A percentile compares a stretch with the other conserved stretches of the same genome.
Evolutionary conservation across 192 early-diverging fungal species (phyloP).

Genomic region (Jimgerdemannia flammicorona): DNA sequence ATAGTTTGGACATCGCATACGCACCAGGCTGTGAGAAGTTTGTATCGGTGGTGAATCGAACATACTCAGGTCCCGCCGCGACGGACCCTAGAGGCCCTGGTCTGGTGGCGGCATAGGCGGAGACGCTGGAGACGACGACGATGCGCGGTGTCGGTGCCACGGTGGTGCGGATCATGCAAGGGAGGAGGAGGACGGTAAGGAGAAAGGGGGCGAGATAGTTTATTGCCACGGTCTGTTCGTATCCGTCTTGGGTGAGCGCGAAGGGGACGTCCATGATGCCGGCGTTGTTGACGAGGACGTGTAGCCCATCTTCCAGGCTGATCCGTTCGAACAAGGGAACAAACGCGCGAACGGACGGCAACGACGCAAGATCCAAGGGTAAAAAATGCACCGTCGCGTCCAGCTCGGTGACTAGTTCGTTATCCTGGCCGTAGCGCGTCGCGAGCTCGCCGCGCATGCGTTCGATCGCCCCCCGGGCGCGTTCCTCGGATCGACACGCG

Average conservation of each 20-base stretch:
- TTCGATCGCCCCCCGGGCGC: not conserved
- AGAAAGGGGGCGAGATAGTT: constrained; percentile 18
- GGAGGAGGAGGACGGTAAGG: constrained; percentile 14
- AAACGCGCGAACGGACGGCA: not conserved
- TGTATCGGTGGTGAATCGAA: not conserved
- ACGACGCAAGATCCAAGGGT: not conserved
- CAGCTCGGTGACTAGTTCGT: not conserved
- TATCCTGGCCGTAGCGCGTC: not conserved
- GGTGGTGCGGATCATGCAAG: not conserved
- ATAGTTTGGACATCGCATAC: not conserved
- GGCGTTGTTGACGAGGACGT: not conserved
- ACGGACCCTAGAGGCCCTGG: too few relatives aligned
- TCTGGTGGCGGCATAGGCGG: not conserved
- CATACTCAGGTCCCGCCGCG: not conserved
- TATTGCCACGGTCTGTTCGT: not conserved
- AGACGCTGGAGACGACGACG: not conserved
- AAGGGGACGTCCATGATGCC: not conserved
- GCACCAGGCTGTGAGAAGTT: not conserved
- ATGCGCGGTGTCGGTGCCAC: not conserved
- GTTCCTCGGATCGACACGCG: not conserved
- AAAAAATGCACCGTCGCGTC: not conserved
- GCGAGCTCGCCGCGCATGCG: not conserved
- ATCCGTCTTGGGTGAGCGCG: not conserved
- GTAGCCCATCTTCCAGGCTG: not conserved
- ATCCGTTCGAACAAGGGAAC: not conserved